Evolutionary conservation across 306 rosid species (phyloP).

Genomic region (Rosa rugosa): DNA sequence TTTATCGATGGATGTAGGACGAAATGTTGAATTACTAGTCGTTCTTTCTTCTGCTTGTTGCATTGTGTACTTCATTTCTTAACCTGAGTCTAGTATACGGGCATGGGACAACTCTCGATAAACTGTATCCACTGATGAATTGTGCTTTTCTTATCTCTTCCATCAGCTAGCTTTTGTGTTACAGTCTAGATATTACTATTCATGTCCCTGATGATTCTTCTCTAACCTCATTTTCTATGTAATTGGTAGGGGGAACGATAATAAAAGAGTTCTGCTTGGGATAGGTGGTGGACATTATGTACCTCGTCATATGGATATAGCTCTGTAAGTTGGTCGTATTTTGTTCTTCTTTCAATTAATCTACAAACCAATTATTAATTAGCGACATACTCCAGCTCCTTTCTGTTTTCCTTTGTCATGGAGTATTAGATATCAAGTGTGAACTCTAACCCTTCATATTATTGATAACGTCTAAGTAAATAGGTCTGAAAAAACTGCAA

Average conservation of each 20-base stretch:
- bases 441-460: constrained; percentile 12
- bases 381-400: not conserved
- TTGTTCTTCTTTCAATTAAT: not conserved
- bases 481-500: not conserved
- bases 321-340: constrained; percentile 44
- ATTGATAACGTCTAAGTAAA: constrained; percentile 20
- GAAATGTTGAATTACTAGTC: not conserved
- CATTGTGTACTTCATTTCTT: not conserved
- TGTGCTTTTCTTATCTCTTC: not conserved
- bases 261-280: constrained; percentile 84
- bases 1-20: not conserved
- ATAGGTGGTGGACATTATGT: constrained; percentile 96
- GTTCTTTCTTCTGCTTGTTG: not conserved
- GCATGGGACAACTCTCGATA: not conserved
- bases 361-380: not conserved
- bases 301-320: constrained; percentile 91
- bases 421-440: not conserved
- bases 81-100: not conserved
- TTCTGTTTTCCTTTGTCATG: not conserved
- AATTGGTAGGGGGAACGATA: constrained; percentile 59
- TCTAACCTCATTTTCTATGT: constrained; percentile 15
- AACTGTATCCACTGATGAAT: not conserved
- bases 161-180: not conserved
- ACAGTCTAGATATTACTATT: not conserved
- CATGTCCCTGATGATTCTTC: constrained; percentile 6